Conservation (phyloP, 257 asterid genomes). For the Lantana camara region DNA sequence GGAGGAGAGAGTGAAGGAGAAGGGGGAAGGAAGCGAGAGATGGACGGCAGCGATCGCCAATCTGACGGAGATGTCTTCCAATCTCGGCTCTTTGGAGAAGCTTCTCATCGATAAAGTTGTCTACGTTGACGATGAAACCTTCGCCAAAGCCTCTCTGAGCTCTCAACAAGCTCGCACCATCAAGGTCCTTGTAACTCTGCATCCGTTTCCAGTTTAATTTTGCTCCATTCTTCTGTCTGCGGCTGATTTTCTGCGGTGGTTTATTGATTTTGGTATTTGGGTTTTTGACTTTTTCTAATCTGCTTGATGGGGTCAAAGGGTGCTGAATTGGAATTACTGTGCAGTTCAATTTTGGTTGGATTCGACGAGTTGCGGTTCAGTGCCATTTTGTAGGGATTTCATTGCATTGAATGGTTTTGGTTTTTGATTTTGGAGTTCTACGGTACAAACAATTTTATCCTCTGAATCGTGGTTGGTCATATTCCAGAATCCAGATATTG, state of each 20-base stretch:
- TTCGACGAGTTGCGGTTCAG: neutral
- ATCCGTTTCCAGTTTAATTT: neutral
- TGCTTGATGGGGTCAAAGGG: neutral
- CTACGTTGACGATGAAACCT: constrained; percentile 87
- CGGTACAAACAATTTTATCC: constrained; percentile 1
- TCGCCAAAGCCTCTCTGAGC: constrained; percentile 77
- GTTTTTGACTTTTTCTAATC: neutral
- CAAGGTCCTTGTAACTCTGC: constrained; percentile 48
- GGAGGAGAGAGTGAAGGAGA: constrained; percentile 54
- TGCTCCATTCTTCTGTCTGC: neutral
- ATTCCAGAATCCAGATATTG: neutral
- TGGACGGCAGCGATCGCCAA: constrained; percentile 93
- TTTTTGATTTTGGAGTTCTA: neutral
- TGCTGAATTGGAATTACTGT: neutral
- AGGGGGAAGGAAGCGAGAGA: constrained; percentile 73
- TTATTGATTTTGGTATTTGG: constrained; percentile 5
- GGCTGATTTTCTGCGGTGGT: neutral
- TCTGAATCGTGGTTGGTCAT: neutral
- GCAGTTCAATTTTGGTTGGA: neutral
- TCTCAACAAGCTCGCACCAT: constrained; percentile 91
- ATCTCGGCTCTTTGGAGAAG: constrained; percentile 82
- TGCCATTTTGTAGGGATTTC: neutral
- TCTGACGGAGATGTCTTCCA: constrained; percentile 69
- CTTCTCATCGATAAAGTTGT: constrained; percentile 77
- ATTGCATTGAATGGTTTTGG: neutral